Evolutionary conservation across 2,329 filamentous ascomycete species (phyloP).

Genomic region (Hypoxylon sp.): DNA sequence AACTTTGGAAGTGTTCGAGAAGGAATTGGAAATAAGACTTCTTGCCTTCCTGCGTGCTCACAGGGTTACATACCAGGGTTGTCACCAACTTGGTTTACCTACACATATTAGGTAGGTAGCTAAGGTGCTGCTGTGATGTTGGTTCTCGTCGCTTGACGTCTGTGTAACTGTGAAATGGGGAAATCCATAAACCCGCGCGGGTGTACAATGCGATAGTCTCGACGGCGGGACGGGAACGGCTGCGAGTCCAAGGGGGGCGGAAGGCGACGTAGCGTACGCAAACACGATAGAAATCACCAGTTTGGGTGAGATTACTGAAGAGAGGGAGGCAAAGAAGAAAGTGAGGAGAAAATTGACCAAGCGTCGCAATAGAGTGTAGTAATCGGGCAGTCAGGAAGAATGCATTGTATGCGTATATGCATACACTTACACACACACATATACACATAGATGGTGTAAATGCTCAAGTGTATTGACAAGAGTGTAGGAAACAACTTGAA

Average conservation of each 20-base stretch:
- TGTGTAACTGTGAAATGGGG: slow-evolving; percentile 43
- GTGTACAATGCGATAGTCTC: slow-evolving; percentile 44
- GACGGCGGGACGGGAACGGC: slow-evolving; percentile 34
- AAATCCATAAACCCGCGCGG: slow-evolving; percentile 37
- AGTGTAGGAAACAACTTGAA: background rate
- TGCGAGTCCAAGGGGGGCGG: slow-evolving; percentile 27
- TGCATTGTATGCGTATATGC: slow-evolving; percentile 12
- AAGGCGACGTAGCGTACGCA: slow-evolving; percentile 5
- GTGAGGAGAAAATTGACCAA: slow-evolving; percentile 19
- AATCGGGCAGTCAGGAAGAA: slow-evolving; percentile 27
- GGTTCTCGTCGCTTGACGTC: slow-evolving; percentile 45
- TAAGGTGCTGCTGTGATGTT: slow-evolving; percentile 22
- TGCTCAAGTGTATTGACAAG: slow-evolving; percentile 2
- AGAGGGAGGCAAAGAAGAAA: slow-evolving; percentile 14
- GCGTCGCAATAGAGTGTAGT: slow-evolving; percentile 29
- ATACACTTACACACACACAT: slow-evolving; percentile 15
- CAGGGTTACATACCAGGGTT: slow-evolving; percentile 34
- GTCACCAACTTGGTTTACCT: slow-evolving; percentile 19
- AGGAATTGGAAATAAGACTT: slow-evolving; percentile 27
- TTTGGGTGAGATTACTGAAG: slow-evolving; percentile 13
- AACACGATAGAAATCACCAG: slow-evolving; percentile 11
- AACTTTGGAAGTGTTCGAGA: slow-evolving; percentile 36
- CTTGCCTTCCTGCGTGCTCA: slow-evolving; percentile 16
- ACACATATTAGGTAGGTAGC: slow-evolving; percentile 33
- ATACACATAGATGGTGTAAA: slow-evolving; percentile 6